Evolutionary conservation across 192 early-diverging fungal species (phyloP).

Genomic region (Ramicandelaber brevisporus): DNA sequence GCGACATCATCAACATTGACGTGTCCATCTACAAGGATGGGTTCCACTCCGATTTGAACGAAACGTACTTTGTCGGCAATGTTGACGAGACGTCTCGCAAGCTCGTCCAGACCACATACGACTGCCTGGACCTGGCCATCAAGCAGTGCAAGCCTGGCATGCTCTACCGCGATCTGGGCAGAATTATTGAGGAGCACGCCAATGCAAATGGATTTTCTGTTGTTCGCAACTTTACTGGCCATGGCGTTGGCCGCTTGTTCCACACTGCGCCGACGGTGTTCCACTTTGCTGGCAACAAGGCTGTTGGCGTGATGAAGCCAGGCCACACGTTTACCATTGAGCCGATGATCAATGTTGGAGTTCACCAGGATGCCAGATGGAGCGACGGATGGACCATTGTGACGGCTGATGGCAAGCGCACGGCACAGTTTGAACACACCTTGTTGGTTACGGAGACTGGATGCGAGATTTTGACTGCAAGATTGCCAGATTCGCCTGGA

Average conservation of each 20-base stretch:
- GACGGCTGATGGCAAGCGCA: conserved; percentile 78
- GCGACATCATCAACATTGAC: conserved; percentile 93
- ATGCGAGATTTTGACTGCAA: conserved; percentile 52
- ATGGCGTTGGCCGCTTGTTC: conserved; percentile 72
- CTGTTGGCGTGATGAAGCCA: conserved; percentile 81
- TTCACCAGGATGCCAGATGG: conserved; percentile 41
- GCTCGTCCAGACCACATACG: conserved; percentile 56
- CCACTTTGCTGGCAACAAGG: conserved; percentile 92
- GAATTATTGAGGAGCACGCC: conserved; percentile 69
- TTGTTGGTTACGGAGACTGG: conserved; percentile 80
- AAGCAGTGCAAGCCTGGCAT: conserved; percentile 73
- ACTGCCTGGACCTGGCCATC: conserved; percentile 83
- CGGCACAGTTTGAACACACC: conserved; percentile 94
- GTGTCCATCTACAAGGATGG: conserved; percentile 71
- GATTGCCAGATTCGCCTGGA: conserved; percentile 9
- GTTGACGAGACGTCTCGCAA: conserved; percentile 47
- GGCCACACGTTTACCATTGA: conserved; percentile 97
- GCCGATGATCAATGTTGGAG: conserved; percentile 94
- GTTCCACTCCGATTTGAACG: conserved; percentile 87
- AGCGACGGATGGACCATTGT: conserved; percentile 69
- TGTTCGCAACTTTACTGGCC: conserved; percentile 77
- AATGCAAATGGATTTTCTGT: conserved; percentile 68
- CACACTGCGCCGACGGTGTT: conserved; percentile 78
- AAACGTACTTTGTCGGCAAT: conserved; percentile 74
- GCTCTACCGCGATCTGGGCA: conserved; percentile 79